Conservation (phyloP, 1,284 basidiomycete species). For the Ceratobasidium sp. region DNA sequence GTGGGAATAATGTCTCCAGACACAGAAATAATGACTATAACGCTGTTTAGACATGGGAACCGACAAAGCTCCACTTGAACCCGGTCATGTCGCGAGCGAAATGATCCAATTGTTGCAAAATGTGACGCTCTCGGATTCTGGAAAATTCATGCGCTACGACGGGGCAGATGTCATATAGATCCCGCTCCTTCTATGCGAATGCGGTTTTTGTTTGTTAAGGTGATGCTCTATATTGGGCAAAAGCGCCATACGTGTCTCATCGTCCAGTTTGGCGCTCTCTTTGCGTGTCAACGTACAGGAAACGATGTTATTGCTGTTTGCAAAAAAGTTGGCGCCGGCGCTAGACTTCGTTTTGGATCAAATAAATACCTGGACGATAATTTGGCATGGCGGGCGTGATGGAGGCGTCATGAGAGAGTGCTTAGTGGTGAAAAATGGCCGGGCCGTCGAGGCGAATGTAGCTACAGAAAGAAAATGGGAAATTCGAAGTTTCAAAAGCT, state of each 20-base stretch:
- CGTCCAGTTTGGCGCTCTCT: slow-evolving; percentile 52
- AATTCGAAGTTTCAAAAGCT: too few species aligned
- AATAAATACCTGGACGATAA: too few species aligned
- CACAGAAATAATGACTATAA: neutral
- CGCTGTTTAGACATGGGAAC: slow-evolving; percentile 21
- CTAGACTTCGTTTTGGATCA: too few species aligned
- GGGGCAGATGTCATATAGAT: neutral
- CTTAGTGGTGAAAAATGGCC: too few species aligned
- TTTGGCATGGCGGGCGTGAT: too few species aligned
- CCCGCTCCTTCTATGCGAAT: neutral
- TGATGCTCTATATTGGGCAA: too few species aligned
- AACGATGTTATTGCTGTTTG: too few species aligned
- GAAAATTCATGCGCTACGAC: slow-evolving; percentile 23
- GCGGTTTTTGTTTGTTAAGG: neutral
- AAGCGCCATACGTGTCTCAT: slow-evolving; percentile 53
- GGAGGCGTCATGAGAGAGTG: too few species aligned
- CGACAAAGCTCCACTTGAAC: slow-evolving; percentile 9
- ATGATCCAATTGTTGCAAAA: slow-evolving; percentile 11
- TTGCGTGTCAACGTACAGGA: too few species aligned
- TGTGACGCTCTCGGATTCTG: slow-evolving; percentile 20
- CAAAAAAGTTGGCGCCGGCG: too few species aligned
- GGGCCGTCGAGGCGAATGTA: too few species aligned
- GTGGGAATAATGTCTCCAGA: slow-evolving; percentile 15
- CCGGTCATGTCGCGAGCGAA: slow-evolving; percentile 3
- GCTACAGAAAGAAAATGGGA: too few species aligned